Evolutionary conservation across 257 asterid species (phyloP).

Genomic region (Solanum virginianum): DNA sequence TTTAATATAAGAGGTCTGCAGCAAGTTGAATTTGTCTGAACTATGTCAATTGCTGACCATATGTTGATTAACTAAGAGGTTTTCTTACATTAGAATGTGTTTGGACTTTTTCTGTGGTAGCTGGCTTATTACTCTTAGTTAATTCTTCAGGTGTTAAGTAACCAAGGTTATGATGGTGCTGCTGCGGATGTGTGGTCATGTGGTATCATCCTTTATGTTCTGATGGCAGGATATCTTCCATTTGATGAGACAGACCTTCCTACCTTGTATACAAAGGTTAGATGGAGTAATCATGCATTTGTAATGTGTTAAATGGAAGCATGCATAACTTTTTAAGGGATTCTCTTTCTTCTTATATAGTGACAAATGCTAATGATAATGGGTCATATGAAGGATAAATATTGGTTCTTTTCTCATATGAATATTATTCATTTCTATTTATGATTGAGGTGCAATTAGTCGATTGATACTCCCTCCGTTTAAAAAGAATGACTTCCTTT

Average conservation of each 20-base stretch:
- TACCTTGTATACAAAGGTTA: constrained; percentile 63
- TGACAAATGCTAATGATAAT: neutral
- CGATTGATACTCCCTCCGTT: neutral
- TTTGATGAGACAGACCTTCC: constrained; percentile 70
- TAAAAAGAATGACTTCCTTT: no score
- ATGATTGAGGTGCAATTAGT: neutral
- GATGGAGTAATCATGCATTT: neutral
- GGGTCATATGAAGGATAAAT: neutral
- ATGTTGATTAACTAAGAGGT: neutral
- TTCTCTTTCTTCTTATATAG: neutral
- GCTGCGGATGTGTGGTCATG: constrained; percentile 98
- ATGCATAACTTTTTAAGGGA: neutral
- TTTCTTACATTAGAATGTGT: neutral
- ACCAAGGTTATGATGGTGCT: constrained; percentile 90
- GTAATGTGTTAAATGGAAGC: neutral
- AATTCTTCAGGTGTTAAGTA: constrained; percentile 53
- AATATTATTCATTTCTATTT: neutral
- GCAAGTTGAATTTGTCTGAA: neutral
- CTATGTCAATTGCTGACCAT: neutral
- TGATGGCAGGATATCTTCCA: constrained; percentile 86
- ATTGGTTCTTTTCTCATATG: neutral
- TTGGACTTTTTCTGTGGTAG: neutral
- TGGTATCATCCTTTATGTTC: constrained; percentile 82
- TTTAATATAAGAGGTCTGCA: neutral
- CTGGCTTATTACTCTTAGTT: neutral